Conservation (phyloP, 306 rosid genomes). For the Cajanus cajan region DNA sequence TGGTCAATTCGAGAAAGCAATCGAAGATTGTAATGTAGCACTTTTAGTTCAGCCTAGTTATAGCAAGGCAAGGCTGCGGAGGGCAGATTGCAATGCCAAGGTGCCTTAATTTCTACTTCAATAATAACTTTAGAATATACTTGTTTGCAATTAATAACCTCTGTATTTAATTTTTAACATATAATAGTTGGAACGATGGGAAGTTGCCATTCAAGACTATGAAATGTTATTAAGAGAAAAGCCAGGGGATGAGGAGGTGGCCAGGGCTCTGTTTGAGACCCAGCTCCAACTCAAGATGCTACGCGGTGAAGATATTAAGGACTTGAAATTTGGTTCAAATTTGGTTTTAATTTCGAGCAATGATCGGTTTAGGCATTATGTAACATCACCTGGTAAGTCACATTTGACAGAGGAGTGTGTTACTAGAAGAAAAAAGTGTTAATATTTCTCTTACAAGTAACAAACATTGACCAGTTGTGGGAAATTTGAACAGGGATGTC, state of each 20-base stretch:
- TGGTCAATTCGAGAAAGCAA: conserved; percentile 84
- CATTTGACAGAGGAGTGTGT: too few species aligned
- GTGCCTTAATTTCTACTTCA: conserved; percentile 37
- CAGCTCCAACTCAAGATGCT: conserved; percentile 65
- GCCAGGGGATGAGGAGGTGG: conserved; percentile 92
- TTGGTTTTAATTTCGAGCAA: conserved; percentile 67
- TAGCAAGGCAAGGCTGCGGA: conserved; percentile 85
- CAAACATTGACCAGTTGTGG: neutral
- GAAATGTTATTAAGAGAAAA: conserved; percentile 75
- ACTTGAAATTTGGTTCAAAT: conserved; percentile 80
- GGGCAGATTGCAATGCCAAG: conserved; percentile 89
- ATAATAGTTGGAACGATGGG: conserved; percentile 89
- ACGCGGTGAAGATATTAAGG: conserved; percentile 69
- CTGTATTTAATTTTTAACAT: neutral
- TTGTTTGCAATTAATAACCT: neutral
- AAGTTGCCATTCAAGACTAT: conserved; percentile 82
- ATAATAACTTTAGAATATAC: neutral
- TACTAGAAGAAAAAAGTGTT: too few species aligned
- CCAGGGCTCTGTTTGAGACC: conserved; percentile 79
- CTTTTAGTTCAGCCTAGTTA: conserved; percentile 73
- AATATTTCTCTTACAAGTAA: neutral
- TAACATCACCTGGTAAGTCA: conserved; percentile 76
- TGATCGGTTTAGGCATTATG: conserved; percentile 79
- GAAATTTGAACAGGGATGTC: conserved; percentile 66
- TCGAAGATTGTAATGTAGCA: conserved; percentile 87